Percentiles rank a stretch among this genome's conserved stretches.
Evolutionary conservation across 129 eudicot genomes (phyloP).

Genomic region (Artemisia argyi): DNA sequence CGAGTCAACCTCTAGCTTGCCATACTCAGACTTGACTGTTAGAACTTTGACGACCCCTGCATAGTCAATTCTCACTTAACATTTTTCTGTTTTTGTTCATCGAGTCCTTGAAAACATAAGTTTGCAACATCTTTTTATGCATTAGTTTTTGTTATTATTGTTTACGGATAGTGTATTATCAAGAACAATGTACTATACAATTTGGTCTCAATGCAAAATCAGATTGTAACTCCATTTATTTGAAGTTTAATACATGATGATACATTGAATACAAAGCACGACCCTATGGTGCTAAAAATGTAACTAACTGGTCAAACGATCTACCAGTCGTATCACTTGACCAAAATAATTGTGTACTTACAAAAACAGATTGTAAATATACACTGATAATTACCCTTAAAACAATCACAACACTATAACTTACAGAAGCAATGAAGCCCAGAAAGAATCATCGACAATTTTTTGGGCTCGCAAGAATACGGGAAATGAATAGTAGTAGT

Average conservation of each 20-base stretch:
- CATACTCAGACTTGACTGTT: too few species aligned
- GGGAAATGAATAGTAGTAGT: constrained; percentile 11
- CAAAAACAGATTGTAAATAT: constrained; percentile 15
- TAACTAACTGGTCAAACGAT: background rate
- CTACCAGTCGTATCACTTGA: background rate
- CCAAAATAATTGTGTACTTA: constrained; percentile 17
- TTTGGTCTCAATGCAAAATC: background rate
- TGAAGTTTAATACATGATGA: background rate
- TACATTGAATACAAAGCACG: background rate
- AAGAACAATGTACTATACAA: background rate
- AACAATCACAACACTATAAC: constrained; percentile 15
- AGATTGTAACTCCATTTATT: background rate
- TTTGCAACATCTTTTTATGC: too few species aligned
- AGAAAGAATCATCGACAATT: constrained; percentile 26
- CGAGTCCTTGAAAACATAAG: too few species aligned
- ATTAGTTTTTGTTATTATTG: too few species aligned
- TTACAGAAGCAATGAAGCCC: constrained; percentile 25
- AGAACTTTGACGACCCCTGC: too few species aligned
- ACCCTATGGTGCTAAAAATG: background rate
- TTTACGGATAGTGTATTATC: too few species aligned
- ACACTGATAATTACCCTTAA: constrained; percentile 22
- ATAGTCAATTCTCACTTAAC: too few species aligned
- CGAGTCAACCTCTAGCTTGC: too few species aligned
- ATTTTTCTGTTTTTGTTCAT: too few species aligned
- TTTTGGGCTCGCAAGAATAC: constrained; percentile 18